These are phyloP conservation scores for Xylaria venustula DNA, from an alignment of 495 filamentous ascomycete genomes.

Conservation along the genomic window DNA sequence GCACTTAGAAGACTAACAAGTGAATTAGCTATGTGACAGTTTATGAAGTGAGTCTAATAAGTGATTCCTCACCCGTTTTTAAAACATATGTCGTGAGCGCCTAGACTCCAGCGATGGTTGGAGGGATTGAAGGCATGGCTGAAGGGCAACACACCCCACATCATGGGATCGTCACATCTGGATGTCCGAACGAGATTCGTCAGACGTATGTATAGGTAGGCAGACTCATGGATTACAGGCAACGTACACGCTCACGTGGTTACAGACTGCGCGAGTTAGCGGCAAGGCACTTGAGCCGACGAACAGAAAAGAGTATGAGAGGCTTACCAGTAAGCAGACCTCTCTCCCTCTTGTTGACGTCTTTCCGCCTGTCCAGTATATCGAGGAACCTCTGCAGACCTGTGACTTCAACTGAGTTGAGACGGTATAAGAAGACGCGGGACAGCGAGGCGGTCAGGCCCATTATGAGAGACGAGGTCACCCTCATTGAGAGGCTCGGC, in stretches of 20 bases:
- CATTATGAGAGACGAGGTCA: constrained; percentile 54
- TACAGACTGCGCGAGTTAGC: constrained; percentile 69
- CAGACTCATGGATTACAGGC: neutral
- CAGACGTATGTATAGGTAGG: neutral
- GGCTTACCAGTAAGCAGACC: constrained; percentile 80
- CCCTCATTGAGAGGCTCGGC: constrained; percentile 54
- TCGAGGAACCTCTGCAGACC: constrained; percentile 74
- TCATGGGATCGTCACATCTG: constrained; percentile 89
- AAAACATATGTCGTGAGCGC: constrained; percentile 92
- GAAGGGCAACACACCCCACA: constrained; percentile 84
- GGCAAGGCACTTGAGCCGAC: too few species aligned
- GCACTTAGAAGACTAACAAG: constrained; percentile 46
- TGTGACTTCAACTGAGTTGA: constrained; percentile 60
- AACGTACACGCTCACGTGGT: constrained; percentile 94
- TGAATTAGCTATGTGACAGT: constrained; percentile 1
- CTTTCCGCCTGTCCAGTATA: constrained; percentile 68
- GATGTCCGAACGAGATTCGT: constrained; percentile 6
- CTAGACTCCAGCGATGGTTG: constrained; percentile 82
- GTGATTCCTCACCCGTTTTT: constrained; percentile 55
- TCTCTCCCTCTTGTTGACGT: constrained; percentile 65
- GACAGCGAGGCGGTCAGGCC: constrained; percentile 47
- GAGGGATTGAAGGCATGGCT: constrained; percentile 64
- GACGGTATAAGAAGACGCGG: constrained; percentile 43
- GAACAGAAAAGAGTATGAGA: neutral
- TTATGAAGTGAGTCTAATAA: neutral